Evolutionary conservation across 2,329 filamentous ascomycete species (phyloP), one percentile per base, ranked within the genome.

Genomic region (Xylariaceae sp.): DNA sequence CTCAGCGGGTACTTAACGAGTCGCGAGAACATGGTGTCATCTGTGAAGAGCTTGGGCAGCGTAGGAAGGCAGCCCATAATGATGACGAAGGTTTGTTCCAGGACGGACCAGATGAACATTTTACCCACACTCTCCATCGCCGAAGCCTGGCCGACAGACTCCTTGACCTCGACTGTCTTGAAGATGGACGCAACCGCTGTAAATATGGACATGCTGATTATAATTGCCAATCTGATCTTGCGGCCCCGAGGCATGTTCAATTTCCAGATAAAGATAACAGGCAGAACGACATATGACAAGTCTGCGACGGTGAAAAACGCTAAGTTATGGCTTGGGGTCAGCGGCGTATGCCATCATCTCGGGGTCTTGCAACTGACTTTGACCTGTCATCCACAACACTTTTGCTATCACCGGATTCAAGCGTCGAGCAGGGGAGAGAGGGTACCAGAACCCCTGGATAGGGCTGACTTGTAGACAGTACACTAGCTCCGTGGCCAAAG

Each of bases 241-340:
- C 31, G 32, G 10, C 21, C 27, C 11, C 29, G 16, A 3, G 19
- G 30, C 37, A 42, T 42, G 19, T 42, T 33, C 3, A 42, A 29
- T 18, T 31, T 37, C 32, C 37, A 42, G 13, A 42, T 24, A n/a
- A 39, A 18, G 1, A 34, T 19, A 10, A 39, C 29, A 5, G 40
- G 40, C 11, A 34, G 29, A 3, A 42, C 11, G n/a, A 38, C 37
- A 19, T 29, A 42, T 6, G 19, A 23, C 6, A 37, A 21, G 19
- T 39, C 40, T 5, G 21, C 29, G 8, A 39, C 7, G 1, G 31
- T 33, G 17, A 16, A 34, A 7, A 40, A 8, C 11, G 23, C 38
- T 40, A n/a, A n/a, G n/a, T n/a, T n/a, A 19, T 14, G 17, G 23
- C 17, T 10, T 21, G 17, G 22, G 18, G 19, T 27, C 21, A 23